Base-by-base conservation (phyloP, 176 grass and related monocot species). In the Eragrostis nindensis region DNA sequence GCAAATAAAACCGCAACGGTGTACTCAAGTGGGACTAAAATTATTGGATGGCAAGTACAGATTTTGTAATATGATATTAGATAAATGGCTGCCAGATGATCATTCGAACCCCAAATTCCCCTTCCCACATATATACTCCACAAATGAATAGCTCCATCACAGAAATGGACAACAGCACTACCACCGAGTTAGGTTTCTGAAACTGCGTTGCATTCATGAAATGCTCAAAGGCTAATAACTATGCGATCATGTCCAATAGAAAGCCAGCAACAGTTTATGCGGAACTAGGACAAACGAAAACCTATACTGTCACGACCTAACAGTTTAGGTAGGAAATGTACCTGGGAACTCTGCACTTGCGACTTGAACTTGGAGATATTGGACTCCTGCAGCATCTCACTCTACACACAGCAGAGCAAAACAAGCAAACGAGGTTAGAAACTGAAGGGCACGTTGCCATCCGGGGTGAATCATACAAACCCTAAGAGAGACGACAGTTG, bases 301-400 rank as follows among this genome's bases (percentile, higher is more conserved):
- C 19, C 19, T 0, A 19, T 52, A 7, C 41, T 8, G 0, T 25
- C 60, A 14, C 11, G 17, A 19, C 9, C 48, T 15, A 71, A 62
- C 5, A 14, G 22, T 32, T 57, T 30, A 29, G 19, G 1, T 60
- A 49, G 1, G 0, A 36, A 29, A 11, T 25, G 45, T 91, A 98
- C 95, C 88, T 98, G 92, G 4, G 92, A 93, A 82, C 88, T 95
- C 56, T 87, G 75, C 60, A 93, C 90, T 84, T 98, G 86, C 27
- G 88, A 79, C 87, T 95, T 95, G 78, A 98, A 98, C 86, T 95
- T 95, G 66, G 96, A 95, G 79, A 93, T 83, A 67, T 84, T 83
- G 36, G 96, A 77, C 74, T 98, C 96, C 73, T 98, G 96, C 75
- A 90, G 82, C 95, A 98, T 95, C 81, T 91, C 95, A 67, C 86